Percentiles rank a stretch among this genome's conserved stretches.
Evolutionary conservation across 441 rosid genomes (phyloP).

Genomic region (Mallotus repandus): DNA sequence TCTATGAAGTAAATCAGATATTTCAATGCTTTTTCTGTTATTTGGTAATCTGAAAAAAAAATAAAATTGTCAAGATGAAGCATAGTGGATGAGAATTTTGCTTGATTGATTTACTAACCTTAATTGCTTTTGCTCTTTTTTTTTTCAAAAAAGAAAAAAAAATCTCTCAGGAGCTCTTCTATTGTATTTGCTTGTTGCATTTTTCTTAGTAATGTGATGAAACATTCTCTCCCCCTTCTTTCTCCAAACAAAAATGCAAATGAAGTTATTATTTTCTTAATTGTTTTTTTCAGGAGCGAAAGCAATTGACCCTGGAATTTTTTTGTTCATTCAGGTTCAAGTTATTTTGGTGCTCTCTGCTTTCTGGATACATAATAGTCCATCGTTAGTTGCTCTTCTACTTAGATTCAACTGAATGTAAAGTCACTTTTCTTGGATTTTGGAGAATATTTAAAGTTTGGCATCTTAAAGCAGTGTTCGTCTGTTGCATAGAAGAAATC

Average conservation of each 20-base stretch:
- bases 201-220: background rate
- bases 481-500: background rate
- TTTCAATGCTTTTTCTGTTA: too few species aligned
- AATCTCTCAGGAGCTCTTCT: background rate
- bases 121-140: background rate
- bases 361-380: slow-evolving; percentile 12
- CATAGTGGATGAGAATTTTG: too few species aligned
- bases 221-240: background rate
- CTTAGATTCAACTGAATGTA: background rate
- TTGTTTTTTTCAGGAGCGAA: background rate
- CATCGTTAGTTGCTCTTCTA: background rate
- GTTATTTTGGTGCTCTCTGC: slow-evolving; percentile 8
- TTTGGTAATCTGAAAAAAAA: too few species aligned
- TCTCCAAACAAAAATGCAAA: background rate
- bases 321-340: slow-evolving; percentile 10
- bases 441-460: slow-evolving; percentile 13
- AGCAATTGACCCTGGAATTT: background rate
- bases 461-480: background rate
- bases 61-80: too few species aligned
- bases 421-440: slow-evolving; percentile 4
- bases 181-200: background rate
- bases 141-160: too few species aligned
- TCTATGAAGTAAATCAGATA: too few species aligned
- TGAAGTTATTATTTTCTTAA: background rate
- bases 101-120: background rate